Evolutionary conservation across 805 yeast genomes (phyloP).

Genomic region (Cyberlindnera lachancei): DNA sequence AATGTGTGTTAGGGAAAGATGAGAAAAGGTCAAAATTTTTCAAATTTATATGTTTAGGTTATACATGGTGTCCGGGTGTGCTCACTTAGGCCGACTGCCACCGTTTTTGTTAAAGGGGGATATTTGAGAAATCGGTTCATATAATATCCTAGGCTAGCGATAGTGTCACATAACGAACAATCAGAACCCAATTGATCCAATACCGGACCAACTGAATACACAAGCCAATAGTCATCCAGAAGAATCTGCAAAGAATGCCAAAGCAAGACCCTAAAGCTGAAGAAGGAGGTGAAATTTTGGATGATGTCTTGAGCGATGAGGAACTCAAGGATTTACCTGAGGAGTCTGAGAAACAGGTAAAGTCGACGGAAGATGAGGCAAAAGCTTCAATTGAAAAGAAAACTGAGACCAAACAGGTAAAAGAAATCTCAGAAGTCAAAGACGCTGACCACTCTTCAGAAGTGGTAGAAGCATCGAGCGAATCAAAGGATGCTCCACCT

Average conservation of each 20-base stretch:
- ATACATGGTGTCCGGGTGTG: conserved; percentile 1
- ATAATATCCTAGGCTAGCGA: too few relatives aligned
- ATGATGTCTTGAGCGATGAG: conserved; percentile 13
- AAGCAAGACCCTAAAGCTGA: conserved; percentile 7
- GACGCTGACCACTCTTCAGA: conserved; percentile 2
- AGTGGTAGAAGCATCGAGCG: conserved; percentile 4
- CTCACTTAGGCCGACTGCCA: too few relatives aligned
- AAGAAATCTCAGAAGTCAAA: conserved; percentile 4
- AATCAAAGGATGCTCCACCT: conserved; percentile 28
- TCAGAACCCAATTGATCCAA: too few relatives aligned
- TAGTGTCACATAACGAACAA: too few relatives aligned
- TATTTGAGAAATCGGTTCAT: neutral
- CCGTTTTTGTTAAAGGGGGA: conserved; percentile 1
- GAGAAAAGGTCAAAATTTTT: conserved; percentile 6
- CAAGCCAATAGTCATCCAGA: too few relatives aligned
- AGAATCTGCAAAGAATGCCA: too few relatives aligned
- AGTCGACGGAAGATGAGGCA: conserved; percentile 3
- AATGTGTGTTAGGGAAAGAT: neutral
- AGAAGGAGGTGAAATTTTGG: conserved; percentile 12
- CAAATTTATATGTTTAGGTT: neutral
- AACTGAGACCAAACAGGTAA: conserved; percentile 4
- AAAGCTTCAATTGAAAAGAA: conserved; percentile 8
- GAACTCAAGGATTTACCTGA: conserved; percentile 6
- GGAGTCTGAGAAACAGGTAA: conserved; percentile 3
- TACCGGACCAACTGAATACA: too few relatives aligned